Evolutionary conservation across 345 rosid genomes (phyloP).

Genomic region (Populus alba): DNA sequence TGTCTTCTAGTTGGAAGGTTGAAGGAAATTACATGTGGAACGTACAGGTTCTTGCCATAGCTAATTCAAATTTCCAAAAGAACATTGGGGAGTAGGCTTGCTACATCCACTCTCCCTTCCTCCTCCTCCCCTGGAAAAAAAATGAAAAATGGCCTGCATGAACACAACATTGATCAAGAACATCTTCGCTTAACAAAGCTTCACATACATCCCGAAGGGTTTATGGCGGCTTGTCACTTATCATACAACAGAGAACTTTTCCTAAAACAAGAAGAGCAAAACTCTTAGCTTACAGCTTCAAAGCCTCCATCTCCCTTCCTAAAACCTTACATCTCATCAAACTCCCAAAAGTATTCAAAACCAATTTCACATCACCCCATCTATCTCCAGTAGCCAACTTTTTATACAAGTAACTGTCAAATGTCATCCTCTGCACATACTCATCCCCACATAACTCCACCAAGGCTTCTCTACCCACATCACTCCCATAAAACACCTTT

Average conservation of each 20-base stretch:
- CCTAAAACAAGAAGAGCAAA: neutral
- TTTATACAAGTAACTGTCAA: constrained; percentile 71
- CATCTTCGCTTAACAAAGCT: neutral
- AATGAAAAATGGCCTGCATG: neutral
- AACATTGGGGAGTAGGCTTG: neutral
- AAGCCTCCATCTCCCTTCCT: constrained; percentile 33
- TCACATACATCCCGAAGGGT: neutral
- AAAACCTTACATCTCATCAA: constrained; percentile 43
- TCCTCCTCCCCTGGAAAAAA: neutral
- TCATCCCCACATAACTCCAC: constrained; percentile 67
- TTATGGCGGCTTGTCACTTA: too few relatives aligned
- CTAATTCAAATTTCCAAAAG: neutral
- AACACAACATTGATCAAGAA: neutral
- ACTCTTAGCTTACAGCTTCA: constrained; percentile 8
- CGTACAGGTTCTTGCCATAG: neutral
- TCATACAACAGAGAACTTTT: neutral
- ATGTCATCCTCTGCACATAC: constrained; percentile 67
- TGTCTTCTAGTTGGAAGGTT: neutral
- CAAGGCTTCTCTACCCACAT: constrained; percentile 55
- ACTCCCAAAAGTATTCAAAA: constrained; percentile 37
- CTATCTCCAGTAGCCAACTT: constrained; percentile 38
- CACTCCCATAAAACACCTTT: constrained; percentile 46
- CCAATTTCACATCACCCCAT: constrained; percentile 52
- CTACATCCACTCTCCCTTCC: neutral
- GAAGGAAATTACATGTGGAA: neutral